phyloP scores from a whole-genome alignment of 148 eudicot species.

The Rhododendron molle region DNA sequence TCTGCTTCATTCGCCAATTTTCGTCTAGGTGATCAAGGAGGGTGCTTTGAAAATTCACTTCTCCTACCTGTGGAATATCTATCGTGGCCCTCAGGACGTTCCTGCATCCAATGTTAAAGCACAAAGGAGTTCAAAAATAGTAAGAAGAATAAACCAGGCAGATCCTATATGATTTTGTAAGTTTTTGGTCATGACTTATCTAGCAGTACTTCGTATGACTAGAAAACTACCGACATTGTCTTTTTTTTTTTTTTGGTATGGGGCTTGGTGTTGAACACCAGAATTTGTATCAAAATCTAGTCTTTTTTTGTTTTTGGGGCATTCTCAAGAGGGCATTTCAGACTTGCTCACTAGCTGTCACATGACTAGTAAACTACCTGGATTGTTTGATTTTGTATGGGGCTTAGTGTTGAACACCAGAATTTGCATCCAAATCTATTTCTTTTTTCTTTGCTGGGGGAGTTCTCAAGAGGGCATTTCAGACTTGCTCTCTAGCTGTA shows the following conservation, averaged over 20 bases:
- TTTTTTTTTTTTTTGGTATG: neutral
- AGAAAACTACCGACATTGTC: neutral
- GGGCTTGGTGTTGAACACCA: neutral
- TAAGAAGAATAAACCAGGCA: neutral
- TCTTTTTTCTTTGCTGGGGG: too few relatives aligned
- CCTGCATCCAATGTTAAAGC: slow-evolving; percentile 35
- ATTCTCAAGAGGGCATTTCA: neutral
- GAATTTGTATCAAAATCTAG: neutral
- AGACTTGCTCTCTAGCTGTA: neutral
- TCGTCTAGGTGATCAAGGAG: slow-evolving; percentile 91
- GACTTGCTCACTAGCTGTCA: neutral
- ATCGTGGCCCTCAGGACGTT: slow-evolving; percentile 87
- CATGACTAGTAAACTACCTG: neutral
- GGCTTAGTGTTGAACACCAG: neutral
- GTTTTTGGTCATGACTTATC: neutral
- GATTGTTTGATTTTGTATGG: neutral
- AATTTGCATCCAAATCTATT: too few relatives aligned
- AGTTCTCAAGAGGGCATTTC: neutral
- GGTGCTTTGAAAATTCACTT: slow-evolving; percentile 75
- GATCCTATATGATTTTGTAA: neutral
- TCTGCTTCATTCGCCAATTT: slow-evolving; percentile 94
- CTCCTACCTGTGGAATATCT: slow-evolving; percentile 73
- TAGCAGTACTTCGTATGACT: neutral
- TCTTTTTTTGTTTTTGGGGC: neutral
- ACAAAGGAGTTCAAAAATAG: neutral